Base-by-base conservation (phyloP, 2,329 filamentous ascomycete genomes). In the Didymella keratinophila region DNA sequence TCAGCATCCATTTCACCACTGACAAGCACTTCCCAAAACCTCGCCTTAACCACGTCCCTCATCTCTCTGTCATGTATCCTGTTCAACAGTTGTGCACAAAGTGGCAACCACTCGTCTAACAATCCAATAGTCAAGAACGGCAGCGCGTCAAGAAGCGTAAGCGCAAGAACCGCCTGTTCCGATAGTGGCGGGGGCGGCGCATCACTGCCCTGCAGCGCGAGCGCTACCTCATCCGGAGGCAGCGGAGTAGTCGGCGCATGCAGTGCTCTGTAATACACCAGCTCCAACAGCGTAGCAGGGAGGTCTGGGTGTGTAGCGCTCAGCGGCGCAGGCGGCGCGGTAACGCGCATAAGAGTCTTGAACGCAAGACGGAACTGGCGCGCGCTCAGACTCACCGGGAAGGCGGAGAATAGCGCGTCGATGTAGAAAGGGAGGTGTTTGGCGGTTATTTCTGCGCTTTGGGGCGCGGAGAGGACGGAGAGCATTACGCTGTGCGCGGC, bases 281-380 rank as follows among this genome's bases (percentile, higher is more conserved):
- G 88, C 71, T 97, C 93, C 12, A 96, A 82, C 1, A 97, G 79
- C 1, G 88, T 89, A 61, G 93, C 91, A 2, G 91, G 88, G n/a
- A 97, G 84, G 56, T 90, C 83, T 0, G 91, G 91, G 62, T 95
- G 89, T 5, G 84, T 84, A 45, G 86, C 87, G 32, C 90, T 87
- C 39, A 96, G 84, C 1, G 87, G 84, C 36, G 90, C 92, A 0
- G 93, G 93, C 2, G 93, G 92, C 2, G 90, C 89, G 11, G 92
- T 87, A 58, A 96, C 89, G 68, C 90, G 89, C 75, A 96, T 86
- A 44, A 97, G 81, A 1, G 92, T 94, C 73, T 89, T 91, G 81
- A 96, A 93, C 11, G 93, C 93, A 10, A 97, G 82, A 28, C 93
- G 86, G 80, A 97, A 97, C 74, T 97, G 93, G 16, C 93, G 87